phyloP scores from a whole-genome alignment of 2,329 filamentous ascomycete species.

The Cladosporium sp. region DNA sequence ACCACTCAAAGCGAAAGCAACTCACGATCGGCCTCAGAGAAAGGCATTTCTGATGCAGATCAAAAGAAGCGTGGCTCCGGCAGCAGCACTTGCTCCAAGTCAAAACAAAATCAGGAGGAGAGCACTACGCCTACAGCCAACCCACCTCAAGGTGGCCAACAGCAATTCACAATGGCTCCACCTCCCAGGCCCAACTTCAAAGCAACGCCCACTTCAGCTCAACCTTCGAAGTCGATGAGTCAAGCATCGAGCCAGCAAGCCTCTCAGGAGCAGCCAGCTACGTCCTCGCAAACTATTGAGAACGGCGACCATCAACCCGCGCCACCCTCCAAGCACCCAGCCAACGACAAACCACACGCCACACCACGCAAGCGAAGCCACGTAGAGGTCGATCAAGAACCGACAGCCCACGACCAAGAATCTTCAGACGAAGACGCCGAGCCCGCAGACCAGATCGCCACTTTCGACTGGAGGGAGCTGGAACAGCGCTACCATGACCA shows the following conservation, averaged over 20 bases:
- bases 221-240: background rate
- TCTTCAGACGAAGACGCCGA: slow-evolving; percentile 16
- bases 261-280: background rate
- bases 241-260: background rate
- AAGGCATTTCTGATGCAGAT: background rate
- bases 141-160: background rate
- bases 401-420: background rate
- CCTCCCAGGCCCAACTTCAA: slow-evolving; percentile 15
- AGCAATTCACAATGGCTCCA: background rate
- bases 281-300: background rate
- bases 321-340: background rate
- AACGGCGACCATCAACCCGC: background rate
- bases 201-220: slow-evolving; percentile 9
- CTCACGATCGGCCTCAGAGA: background rate
- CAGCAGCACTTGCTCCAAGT: background rate
- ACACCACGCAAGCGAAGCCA: slow-evolving; percentile 8
- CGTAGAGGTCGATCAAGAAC: background rate
- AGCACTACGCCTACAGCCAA: background rate
- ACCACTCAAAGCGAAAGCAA: background rate
- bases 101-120: background rate
- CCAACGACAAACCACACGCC: background rate
- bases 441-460: slow-evolving; percentile 45
- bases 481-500: slow-evolving; percentile 67
- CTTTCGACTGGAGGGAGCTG: slow-evolving; percentile 79
- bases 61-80: background rate